These are phyloP conservation scores for Salix viminalis DNA, from an alignment of 345 rosid genomes.

Conservation along the genomic window DNA sequence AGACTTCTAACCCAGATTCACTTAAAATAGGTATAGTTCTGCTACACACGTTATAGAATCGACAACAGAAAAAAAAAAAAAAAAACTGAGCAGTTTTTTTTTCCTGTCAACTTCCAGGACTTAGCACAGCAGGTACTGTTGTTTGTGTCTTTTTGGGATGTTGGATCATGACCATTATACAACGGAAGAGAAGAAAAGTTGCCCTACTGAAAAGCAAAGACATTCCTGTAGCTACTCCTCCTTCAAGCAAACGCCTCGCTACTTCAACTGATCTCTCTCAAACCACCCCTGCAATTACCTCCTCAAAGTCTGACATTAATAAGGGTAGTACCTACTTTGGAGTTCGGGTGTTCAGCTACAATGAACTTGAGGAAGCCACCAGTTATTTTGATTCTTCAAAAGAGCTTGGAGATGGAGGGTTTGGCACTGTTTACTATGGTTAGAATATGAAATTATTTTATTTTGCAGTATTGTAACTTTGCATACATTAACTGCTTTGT, in stretches of 20 bases:
- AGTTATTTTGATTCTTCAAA: conserved; percentile 56
- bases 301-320: conserved; percentile 41
- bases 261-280: conserved; percentile 41
- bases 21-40: conserved; percentile 25
- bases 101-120: conserved; percentile 30
- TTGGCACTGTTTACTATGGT: conserved; percentile 82
- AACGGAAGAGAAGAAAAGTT: conserved; percentile 31
- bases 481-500: not conserved
- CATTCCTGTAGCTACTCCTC: conserved; percentile 24
- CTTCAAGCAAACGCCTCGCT: conserved; percentile 43
- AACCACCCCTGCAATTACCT: conserved; percentile 44
- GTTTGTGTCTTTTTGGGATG: conserved; percentile 12
- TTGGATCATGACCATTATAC: conserved; percentile 19
- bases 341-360: conserved; percentile 58
- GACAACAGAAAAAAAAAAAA: not conserved
- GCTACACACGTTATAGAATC: not conserved
- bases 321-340: conserved; percentile 64
- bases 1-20: not conserved
- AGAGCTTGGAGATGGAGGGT: conserved; percentile 91
- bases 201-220: conserved; percentile 34
- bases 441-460: conserved; percentile 9
- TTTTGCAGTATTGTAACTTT: too few relatives aligned
- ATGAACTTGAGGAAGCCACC: conserved; percentile 80
- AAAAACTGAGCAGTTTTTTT: not conserved
- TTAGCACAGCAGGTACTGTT: conserved; percentile 29